These are phyloP conservation scores for Ganoderma resinaceum DNA, from an alignment of 1,284 basidiomycete species.

Conservation along the genomic window DNA sequence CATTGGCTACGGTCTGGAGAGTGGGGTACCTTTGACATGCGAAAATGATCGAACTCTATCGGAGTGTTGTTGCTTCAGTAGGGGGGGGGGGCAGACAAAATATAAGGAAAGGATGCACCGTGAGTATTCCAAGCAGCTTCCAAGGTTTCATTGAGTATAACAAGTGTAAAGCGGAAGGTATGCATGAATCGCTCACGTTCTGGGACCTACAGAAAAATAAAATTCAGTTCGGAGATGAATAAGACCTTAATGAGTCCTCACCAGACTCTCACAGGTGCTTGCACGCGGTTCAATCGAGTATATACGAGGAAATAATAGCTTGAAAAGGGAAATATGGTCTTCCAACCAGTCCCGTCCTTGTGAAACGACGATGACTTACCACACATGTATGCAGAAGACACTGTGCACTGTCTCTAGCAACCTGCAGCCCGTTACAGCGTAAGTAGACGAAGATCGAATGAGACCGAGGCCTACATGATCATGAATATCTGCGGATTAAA, in stretches of 20 bases:
- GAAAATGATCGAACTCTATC: not conserved
- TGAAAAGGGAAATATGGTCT: not conserved
- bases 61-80: not conserved
- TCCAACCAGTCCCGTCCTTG: not conserved
- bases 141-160: not conserved
- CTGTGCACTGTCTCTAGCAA: conserved; percentile 26
- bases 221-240: not conserved
- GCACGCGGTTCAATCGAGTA: not conserved
- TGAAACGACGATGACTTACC: conserved; percentile 8
- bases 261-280: not conserved
- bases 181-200: not conserved
- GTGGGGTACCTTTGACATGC: not conserved
- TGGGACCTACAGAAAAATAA: not conserved
- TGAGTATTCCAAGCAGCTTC: not conserved
- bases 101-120: not conserved
- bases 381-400: conserved; percentile 23
- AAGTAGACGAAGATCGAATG: not conserved
- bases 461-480: not conserved
- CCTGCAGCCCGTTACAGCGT: not conserved
- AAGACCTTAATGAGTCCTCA: not conserved
- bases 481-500: not conserved
- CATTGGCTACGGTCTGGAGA: not conserved
- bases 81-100: not conserved
- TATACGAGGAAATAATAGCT: not conserved
- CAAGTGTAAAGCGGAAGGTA: not conserved